These are phyloP conservation scores for Anethum foeniculum DNA, from an alignment of 140 eudicot species.

Conservation along the genomic window DNA sequence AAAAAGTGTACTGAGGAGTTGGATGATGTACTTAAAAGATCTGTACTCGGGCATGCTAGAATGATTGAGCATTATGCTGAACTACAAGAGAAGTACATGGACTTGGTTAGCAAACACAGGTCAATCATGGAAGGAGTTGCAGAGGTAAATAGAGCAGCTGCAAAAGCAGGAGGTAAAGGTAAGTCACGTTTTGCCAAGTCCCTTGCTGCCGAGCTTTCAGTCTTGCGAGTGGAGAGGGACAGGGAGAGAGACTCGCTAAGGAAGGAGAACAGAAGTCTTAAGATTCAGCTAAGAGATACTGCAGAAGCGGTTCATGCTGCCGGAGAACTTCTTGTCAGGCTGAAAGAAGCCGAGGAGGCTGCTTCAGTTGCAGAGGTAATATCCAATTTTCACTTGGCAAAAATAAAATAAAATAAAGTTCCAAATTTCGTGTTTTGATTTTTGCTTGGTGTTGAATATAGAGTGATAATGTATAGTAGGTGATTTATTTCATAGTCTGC, in stretches of 20 bases:
- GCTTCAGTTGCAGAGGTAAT: constrained; percentile 81
- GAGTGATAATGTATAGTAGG: background rate
- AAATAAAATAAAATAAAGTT: too few species aligned
- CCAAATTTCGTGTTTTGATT: background rate
- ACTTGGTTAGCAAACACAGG: constrained; percentile 52
- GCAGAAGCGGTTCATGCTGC: constrained; percentile 99
- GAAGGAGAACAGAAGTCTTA: constrained; percentile 69
- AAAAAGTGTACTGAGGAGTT: constrained; percentile 83
- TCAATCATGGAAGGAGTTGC: constrained; percentile 61
- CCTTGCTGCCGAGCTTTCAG: constrained; percentile 77
- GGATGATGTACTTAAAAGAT: constrained; percentile 75
- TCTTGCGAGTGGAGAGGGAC: constrained; percentile 67
- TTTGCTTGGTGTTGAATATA: background rate
- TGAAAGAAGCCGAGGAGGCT: constrained; percentile 84
- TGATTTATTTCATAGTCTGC: background rate
- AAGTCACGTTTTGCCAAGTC: constrained; percentile 76
- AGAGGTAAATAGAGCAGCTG: constrained; percentile 84
- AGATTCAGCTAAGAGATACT: constrained; percentile 69
- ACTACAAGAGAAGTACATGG: constrained; percentile 77
- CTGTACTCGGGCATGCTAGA: constrained; percentile 64
- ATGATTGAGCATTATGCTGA: constrained; percentile 92
- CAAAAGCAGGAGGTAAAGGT: constrained; percentile 81
- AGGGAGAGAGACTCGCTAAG: constrained; percentile 63
- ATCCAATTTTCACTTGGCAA: background rate
- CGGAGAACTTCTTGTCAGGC: constrained; percentile 79